Base-by-base conservation (phyloP, 495 filamentous ascomycete genomes). In the Sporormia fimetaria region DNA sequence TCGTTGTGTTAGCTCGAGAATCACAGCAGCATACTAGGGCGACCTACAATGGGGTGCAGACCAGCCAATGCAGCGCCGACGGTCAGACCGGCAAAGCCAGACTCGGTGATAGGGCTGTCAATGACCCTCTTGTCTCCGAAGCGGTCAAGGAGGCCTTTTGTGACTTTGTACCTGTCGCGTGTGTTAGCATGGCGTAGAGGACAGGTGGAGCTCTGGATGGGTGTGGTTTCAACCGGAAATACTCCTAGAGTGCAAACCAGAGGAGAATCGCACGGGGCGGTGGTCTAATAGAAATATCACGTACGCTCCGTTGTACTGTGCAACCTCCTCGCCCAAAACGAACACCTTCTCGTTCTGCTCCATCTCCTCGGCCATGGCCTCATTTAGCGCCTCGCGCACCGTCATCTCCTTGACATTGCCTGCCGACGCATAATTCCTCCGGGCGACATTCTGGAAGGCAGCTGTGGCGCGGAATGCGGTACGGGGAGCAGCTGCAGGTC, bases 101-200 rank as follows among this genome's bases (percentile, higher is more conserved):
- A 84, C 66, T 98, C 90, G 31, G 90, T 98, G 67, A 98, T 98
- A 52, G 90, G 90, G 45, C 80, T 94, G 67, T 98, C 90, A 63
- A 98, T 96, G 55, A 98, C 83, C 48, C 90, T 74, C 76, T 88
- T 94, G 20, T 93, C 86, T 50, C 90, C 90, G 61, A 98, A 98
- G 49, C 90, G 81, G 64, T 98, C 90, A 55, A 96, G 63, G 34
- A 98, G 73, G 37, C 92, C 92, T 73, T 90, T 92, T 33, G 90
- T 96, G 60, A 98, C 87, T 67, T 98, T 98, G 78, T 98, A 98
- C 54, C 76, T 80, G 55, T 59, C 30, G 38, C 58, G 40, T 53
- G 53, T 15, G 32, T 49, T 29, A 49, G 38, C 44, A 21, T 17
- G 4, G 10, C n/a, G n/a, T n/a, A n/a, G n/a, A n/a, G n/a, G n/a